Percentiles rank a stretch among this genome's conserved stretches.
phyloP scores from a whole-genome alignment of 1,284 basidiomycete genomes.

The Phenoliferia sp. region DNA sequence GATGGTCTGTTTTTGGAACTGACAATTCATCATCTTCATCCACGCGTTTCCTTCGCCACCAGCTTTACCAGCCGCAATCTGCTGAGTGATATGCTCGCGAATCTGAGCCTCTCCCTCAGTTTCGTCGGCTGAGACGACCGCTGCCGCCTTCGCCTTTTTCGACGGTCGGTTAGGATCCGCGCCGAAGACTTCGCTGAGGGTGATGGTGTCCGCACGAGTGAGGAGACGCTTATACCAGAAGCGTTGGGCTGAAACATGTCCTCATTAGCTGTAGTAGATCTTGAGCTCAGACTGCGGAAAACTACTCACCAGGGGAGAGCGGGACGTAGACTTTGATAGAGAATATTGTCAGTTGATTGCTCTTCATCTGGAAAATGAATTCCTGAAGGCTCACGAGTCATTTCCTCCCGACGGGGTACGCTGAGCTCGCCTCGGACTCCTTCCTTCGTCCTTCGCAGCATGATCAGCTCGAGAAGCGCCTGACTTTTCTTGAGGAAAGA shows the following conservation, averaged over 20 bases:
- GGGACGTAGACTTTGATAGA: slow-evolving; percentile 36
- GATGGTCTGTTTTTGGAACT: not conserved
- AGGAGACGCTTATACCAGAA: slow-evolving; percentile 60
- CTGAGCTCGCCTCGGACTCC: slow-evolving; percentile 46
- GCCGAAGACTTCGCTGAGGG: slow-evolving; percentile 51
- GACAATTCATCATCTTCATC: slow-evolving; percentile 55
- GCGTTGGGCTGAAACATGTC: slow-evolving; percentile 46
- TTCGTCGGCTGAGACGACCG: not conserved
- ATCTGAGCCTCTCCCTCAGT: slow-evolving; percentile 10
- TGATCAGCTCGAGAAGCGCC: slow-evolving; percentile 51
- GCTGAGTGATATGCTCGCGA: slow-evolving; percentile 5
- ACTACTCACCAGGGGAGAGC: slow-evolving; percentile 47
- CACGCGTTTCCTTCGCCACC: slow-evolving; percentile 38
- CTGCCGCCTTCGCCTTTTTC: not conserved
- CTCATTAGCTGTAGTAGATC: no score
- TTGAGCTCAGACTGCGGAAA: not conserved
- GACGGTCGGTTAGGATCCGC: slow-evolving; percentile 32
- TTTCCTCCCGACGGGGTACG: slow-evolving; percentile 56
- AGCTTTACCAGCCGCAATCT: slow-evolving; percentile 13
- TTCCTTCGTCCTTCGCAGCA: slow-evolving; percentile 59
- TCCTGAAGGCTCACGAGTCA: slow-evolving; percentile 48
- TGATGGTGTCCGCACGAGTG: slow-evolving; percentile 51
- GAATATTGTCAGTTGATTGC: not conserved
- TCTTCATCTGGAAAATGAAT: no score
- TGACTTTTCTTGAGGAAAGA: slow-evolving; percentile 51